These are phyloP conservation scores for Mortierella sp. DNA, from an alignment of 371 early-diverging fungal species.

Conservation along the genomic window DNA sequence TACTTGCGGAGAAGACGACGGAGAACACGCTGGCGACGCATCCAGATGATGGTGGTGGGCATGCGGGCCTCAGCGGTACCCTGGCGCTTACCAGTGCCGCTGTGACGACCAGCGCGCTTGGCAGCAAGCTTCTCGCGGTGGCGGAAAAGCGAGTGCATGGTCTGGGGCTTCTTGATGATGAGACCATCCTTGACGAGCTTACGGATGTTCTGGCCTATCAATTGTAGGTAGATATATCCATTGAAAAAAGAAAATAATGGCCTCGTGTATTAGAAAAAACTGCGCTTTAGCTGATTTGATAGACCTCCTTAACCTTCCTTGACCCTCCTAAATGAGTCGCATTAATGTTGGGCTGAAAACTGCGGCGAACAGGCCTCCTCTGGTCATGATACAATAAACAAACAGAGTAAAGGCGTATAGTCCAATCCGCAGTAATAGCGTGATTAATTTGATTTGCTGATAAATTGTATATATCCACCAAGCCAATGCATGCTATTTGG, in stretches of 20 bases:
- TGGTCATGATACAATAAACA: background rate
- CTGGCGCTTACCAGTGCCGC: constrained; percentile 98
- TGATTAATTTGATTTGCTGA: background rate
- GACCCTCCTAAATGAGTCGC: constrained; percentile 62
- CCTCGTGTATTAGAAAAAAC: constrained; percentile 83
- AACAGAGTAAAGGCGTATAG: background rate
- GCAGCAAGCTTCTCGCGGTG: constrained; percentile 94
- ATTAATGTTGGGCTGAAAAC: background rate
- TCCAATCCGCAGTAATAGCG: background rate
- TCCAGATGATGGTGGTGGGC: constrained; percentile 98
- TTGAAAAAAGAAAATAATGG: background rate
- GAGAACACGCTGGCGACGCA: constrained; percentile 99
- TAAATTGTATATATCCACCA: background rate
- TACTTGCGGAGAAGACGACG: constrained; percentile 98
- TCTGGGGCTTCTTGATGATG: constrained; percentile 97
- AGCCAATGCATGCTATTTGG: background rate
- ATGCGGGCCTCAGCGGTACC: constrained; percentile 99
- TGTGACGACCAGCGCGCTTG: constrained; percentile 99
- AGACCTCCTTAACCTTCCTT: constrained; percentile 74
- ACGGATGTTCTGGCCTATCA: constrained; percentile 93
- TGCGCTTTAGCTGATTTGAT: constrained; percentile 83
- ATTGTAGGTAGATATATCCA: background rate
- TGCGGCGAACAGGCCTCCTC: constrained; percentile 14
- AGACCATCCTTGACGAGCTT: constrained; percentile 97
- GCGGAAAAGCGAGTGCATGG: constrained; percentile 96